Base-by-base conservation (phyloP, 768 basidiomycete genomes). In the Termitomyces sp. region DNA sequence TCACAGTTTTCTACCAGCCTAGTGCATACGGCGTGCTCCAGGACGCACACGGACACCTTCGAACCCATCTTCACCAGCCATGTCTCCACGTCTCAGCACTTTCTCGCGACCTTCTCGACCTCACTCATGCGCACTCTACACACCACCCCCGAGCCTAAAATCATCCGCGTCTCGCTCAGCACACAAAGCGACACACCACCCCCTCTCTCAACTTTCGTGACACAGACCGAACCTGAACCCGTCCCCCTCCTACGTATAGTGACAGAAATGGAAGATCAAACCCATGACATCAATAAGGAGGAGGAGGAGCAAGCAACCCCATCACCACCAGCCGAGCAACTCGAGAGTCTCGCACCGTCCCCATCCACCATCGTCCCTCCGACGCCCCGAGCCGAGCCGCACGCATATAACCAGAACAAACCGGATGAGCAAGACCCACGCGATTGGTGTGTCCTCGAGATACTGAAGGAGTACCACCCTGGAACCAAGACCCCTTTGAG, bases 341-440 rank as follows among this genome's bases (percentile, higher is more conserved):
- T 76, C 29, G 85, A 87, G 23, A 75, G 83, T 16, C 71, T 86
- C 53, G 84, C 86, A 0, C 89, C 87, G 2, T 89, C 87, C 0
- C 87, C 88, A 3, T 88, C 86, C 1, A 88, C 87, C 13, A 76
- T 88, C 55, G 73, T 85, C 5, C 87, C 88, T 3, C 80, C 88
- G 2, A 89, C 88, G 2, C 86, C 89, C 13, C 83, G 80, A 61
- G 75, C 84, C 58, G 76, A 84, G 35, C 90, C 91, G 0, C 91
- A 90, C 0, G 82, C 89, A 1, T 91, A 93, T 64, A 76, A 80
- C 56, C 82, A 85, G 62, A 73, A 84, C 40, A 71, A 81, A n/a
- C 75, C 74, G 31, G 76, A 84, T 57, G 76, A 84, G 41, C 68
- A 29, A 9, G 35, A 33, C 4, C 47, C 77, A 56, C 70, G 73